Evolutionary conservation across 2,329 filamentous ascomycete genomes (phyloP).

Genomic region (Colletotrichum melonis): DNA sequence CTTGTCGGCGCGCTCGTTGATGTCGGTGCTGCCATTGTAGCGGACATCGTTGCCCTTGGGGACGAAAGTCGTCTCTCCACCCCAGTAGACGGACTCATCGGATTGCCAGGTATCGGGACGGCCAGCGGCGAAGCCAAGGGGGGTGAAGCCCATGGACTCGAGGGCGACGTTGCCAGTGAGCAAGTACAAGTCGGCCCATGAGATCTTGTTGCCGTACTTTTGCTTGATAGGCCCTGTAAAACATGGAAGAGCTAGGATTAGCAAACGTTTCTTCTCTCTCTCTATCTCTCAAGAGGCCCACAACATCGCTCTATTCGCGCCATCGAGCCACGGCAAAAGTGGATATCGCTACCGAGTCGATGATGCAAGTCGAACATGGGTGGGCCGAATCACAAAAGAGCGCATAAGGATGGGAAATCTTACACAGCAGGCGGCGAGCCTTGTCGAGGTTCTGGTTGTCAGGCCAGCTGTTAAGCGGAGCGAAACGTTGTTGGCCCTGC

Average conservation of each 20-base stretch:
- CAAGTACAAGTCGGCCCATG: slow-evolving; percentile 80
- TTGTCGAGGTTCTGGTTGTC: slow-evolving; percentile 85
- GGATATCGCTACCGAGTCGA: slow-evolving; percentile 8
- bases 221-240: slow-evolving; percentile 74
- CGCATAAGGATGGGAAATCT: not conserved
- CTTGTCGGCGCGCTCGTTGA: slow-evolving; percentile 35
- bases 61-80: slow-evolving; percentile 77
- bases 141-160: slow-evolving; percentile 80
- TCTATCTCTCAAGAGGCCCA: not conserved
- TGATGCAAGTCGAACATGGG: not conserved
- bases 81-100: slow-evolving; percentile 83
- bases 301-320: slow-evolving; percentile 55
- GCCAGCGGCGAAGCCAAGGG: slow-evolving; percentile 79
- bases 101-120: slow-evolving; percentile 80
- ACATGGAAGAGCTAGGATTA: not conserved
- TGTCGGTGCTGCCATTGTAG: slow-evolving; percentile 57
- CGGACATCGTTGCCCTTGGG: slow-evolving; percentile 74
- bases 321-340: not conserved
- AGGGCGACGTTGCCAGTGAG: slow-evolving; percentile 82
- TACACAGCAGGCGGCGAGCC: slow-evolving; percentile 75
- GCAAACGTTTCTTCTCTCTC: not conserved
- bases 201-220: slow-evolving; percentile 86
- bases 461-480: slow-evolving; percentile 85
- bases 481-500: slow-evolving; percentile 80
- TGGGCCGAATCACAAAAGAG: not conserved